These are phyloP conservation scores for Xylaria sp. DNA, from an alignment of 2,329 filamentous ascomycete species.

Conservation along the genomic window DNA sequence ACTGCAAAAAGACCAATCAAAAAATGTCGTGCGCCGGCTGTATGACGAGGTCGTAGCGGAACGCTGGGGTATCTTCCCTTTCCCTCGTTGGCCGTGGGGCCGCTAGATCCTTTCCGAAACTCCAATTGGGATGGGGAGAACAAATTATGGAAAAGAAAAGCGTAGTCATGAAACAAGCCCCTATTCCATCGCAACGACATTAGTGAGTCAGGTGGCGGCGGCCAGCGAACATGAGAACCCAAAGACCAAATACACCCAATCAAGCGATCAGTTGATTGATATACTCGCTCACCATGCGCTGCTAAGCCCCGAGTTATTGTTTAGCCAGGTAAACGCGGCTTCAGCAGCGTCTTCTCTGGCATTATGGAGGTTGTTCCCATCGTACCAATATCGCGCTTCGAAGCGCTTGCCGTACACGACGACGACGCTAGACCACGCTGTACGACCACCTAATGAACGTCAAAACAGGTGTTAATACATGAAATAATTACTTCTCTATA, in stretches of 20 bases:
- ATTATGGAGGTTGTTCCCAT: constrained; percentile 87
- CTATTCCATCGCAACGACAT: constrained; percentile 3
- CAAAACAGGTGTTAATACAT: constrained; percentile 27
- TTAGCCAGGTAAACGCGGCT: constrained; percentile 72
- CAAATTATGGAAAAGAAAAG: constrained; percentile 6
- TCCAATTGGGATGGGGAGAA: constrained; percentile 44
- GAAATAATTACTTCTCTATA: background rate
- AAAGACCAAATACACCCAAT: constrained; percentile 15
- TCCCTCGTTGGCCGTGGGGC: constrained; percentile 43
- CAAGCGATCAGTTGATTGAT: constrained; percentile 17
- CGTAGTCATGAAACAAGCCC: constrained; percentile 18
- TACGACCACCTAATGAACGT: constrained; percentile 75
- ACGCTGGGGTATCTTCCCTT: constrained; percentile 31
- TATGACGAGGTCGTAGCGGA: constrained; percentile 31
- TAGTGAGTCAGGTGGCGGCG: background rate
- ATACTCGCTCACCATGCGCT: constrained; percentile 37
- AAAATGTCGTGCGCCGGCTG: constrained; percentile 38
- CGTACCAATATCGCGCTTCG: constrained; percentile 88
- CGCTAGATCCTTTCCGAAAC: constrained; percentile 45
- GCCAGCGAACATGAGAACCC: constrained; percentile 4
- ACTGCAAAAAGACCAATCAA: constrained; percentile 23
- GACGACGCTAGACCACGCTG: constrained; percentile 87
- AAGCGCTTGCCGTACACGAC: constrained; percentile 73
- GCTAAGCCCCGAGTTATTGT: constrained; percentile 50
- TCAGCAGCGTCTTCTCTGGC: constrained; percentile 93